Base-by-base conservation (phyloP, 768 basidiomycete species). In the Macrolepiota albuminosa region DNA sequence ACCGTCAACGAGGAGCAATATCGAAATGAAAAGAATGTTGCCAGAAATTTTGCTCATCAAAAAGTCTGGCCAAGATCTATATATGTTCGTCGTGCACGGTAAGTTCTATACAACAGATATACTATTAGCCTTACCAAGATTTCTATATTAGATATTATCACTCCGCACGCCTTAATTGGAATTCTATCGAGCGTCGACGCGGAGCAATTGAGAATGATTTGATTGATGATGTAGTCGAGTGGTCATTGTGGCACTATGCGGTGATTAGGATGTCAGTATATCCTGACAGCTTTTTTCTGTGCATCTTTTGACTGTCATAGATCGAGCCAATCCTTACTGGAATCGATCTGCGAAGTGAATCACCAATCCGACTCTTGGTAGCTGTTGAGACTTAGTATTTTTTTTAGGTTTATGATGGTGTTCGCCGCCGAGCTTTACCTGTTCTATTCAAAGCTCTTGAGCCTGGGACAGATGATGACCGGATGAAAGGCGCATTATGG, bases 401-500 rank as follows among this genome's bases (percentile, higher is more conserved):
- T 47, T 29, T 16, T 60, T 47, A 89, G 88, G 70, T 78, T 3
- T 90, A 85, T 65, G 89, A 91, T 66, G 89, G 88, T 5, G 80
- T 88, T 40, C 78, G 86, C 37, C 79, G 78, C 16, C 82, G 87
- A n/a, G 80, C 81, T 40, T 74, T 88, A 21, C 86, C 87, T 9
- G 61, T 75, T 46, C 70, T 89, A n/a, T 82, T 84, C 61, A 70
- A 77, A 43, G 81, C 83, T 5, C 72, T 89, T 54, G 77, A 82
- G 53, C 84, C 87, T 6, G 91, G 88, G 3, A 81, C 80, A 21
- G 92, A 95, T 42, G 91, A 91, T 65, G 91, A 93, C 69, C 81
- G 89, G n/a, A 91, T 94, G 86, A 95, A 97, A 75, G 94, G 94
- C 10, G 90, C 91, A 3, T 72, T 94, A 21, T 93, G 91, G 84